Evolutionary conservation across 495 filamentous ascomycete genomes (phyloP), one percentile per base, ranked within the genome.

Genomic region (Pyrenula massariospora): DNA sequence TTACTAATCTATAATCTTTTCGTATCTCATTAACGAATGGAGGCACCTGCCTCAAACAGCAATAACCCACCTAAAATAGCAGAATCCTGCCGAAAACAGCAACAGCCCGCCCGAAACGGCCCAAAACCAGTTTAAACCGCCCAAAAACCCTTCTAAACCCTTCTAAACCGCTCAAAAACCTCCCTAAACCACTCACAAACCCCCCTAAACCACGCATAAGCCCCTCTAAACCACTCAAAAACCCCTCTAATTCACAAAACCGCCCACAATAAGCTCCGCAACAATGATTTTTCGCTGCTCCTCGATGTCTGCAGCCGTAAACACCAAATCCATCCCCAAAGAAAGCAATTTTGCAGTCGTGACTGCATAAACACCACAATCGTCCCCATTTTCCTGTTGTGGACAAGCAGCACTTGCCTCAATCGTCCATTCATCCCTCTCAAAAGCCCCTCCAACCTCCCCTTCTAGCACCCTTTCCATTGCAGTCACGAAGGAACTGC

Each of bases 281-380:
- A 86, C 85, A 21, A 91, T 82, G 59, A 83, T 75, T 53, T 66
- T 67, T 48, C 87, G 75, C 60, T 89, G 76, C 11, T 75, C 62
- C 12, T 70, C 65, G 58, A 87, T 82, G 54, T 89, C 76, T 0
- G 24, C n/a, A 22, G 81, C 68, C 0, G 68, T 66, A 60, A 86
- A 88, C 0, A 73, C 69, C 54, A 71, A 76, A 0, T 85, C 85
- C 11, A 89, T 63, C 0, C 83, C 84, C 8, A 87, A 62, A 0
- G 82, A 75, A 22, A 90, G 63, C 61, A 84, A 86, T 56, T 88
- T 84, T 31, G 84, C 84, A 31, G 87, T 91, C 0, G 84, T 86
- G 20, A 87, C 77, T 2, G 84, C 76, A 62, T 92, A 94, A 2
- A 90, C 85, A 3, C 90, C 90, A 58, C 90, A 95, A 63, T 95